Base-by-base conservation (phyloP, 2,329 filamentous ascomycete species). In the Dendryphion nanum region DNA sequence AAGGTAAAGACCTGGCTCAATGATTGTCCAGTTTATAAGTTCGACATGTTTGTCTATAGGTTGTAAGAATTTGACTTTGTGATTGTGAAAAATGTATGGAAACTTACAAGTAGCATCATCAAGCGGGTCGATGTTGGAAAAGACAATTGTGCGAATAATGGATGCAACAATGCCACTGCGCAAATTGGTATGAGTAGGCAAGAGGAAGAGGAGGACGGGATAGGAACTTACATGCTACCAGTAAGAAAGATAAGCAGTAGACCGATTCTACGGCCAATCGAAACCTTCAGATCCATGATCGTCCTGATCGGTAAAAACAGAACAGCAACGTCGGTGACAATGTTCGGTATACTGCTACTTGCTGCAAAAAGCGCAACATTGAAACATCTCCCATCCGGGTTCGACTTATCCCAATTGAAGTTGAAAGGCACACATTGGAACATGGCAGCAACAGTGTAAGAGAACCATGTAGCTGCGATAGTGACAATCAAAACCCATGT, bases 1-100 rank as follows among this genome's bases (percentile, higher is more conserved):
- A 8, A 58, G 45, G 26, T 59, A 59, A 21, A 58, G 48, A 5
- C 50, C 51, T 2, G 56, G 54, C 29, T 59, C 54, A 6, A 57
- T 45, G 4, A 55, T 53, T 2, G 56, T 53, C 53, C 53, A 58
- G 33, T 53, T 51, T 14, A 56, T 26, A 14, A 55, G 38, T 7
- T 47, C 32, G 14, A 46, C 41, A 33, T 49, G 35, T 8, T 41
- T 50, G 20, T 18, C 46, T 52, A 23, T 26, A 8, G 29, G 29
- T 26, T 26, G 23, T n/a, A 8, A 30, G 15, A 8, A 17, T 30
- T 30, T 13, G 29, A 13, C 16, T 30, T 26, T 26, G 23, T 18
- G n/a, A 18, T 18, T 13, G 13, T 14, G n/a, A 33, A 7, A 14
- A 6, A 29, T 29, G 35, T 42, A 26, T 40, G 37, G n/a, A 10